Base-by-base conservation (phyloP, 129 eudicot species). In the Scalesia atractyloides region DNA sequence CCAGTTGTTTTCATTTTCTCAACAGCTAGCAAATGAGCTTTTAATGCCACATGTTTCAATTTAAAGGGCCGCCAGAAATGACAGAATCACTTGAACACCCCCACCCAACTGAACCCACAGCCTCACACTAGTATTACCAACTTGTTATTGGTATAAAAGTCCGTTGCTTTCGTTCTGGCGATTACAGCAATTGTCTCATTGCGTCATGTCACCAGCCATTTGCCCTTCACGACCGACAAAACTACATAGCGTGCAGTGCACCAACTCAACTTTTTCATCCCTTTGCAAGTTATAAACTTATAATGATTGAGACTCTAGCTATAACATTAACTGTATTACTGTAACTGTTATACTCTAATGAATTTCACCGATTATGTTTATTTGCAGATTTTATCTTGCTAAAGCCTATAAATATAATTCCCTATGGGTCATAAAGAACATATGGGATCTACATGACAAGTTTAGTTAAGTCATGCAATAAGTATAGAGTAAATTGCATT, bases 31-130 rank as follows among this genome's bases (percentile, higher is more conserved):
- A 76, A 76, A 73, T 53, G 75, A 66, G 73, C 19, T 79, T 70
- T 74, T 70, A 79, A 75, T 78, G 79, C 68, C 82, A 74, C 78
- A 69, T 84, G 74, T 72, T 61, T 54, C 74, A 76, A 68, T 54
- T 84, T 41, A 73, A 68, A 80, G 69, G 75, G 66, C 51, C 69
- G 43, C 69, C 34, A 54, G 62, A 75, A 74, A 74, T 70, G 81
- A 79, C 84, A n/a, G 56, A 75, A 30, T 57, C 76, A 79, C 70
- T 76, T 57, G 76, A 74, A 43, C 62, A 64, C 63, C 26, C 61
- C 67, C 8, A 4, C 52, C 13, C 66, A 36, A 66, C 18, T 7
- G 57, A 65, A 64, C 44, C 16, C 14, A 70, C 80, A 30, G 14
- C 58, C 59, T 39, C 72, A 36, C 49, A 60, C 64, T 62, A 15